A percentile compares a stretch with the other conserved stretches of the same genome.
Conservation (phyloP, 129 eudicot species). For the Helichrysum umbraculigerum region DNA sequence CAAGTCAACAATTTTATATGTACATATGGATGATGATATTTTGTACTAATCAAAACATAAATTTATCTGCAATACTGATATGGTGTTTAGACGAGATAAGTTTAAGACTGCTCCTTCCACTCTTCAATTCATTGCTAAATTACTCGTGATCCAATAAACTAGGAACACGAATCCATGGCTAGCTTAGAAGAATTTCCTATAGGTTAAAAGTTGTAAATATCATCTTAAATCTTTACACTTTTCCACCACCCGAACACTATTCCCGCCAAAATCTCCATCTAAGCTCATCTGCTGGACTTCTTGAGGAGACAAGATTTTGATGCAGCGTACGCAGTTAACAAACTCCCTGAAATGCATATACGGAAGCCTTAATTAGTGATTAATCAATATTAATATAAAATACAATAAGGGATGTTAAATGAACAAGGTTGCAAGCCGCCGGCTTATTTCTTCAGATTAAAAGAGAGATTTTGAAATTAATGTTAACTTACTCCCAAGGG, state of each 20-base stretch:
- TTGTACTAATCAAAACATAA: conserved; percentile 19
- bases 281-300: conserved; percentile 96
- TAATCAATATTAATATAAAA: not conserved
- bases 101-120: conserved; percentile 15
- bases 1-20: conserved; percentile 32
- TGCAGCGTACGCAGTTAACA: conserved; percentile 81
- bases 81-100: conserved; percentile 21
- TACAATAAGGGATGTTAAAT: not conserved
- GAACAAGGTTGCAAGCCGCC: no score
- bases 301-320: conserved; percentile 89
- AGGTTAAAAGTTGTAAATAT: conserved; percentile 22
- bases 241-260: conserved; percentile 74
- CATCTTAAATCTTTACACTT: conserved; percentile 38
- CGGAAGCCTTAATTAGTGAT: not conserved
- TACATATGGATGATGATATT: conserved; percentile 31
- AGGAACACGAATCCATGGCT: conserved; percentile 11
- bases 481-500: conserved; percentile 92
- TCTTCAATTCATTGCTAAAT: conserved; percentile 22
- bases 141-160: conserved; percentile 10
- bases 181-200: conserved; percentile 26
- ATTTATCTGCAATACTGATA: conserved; percentile 20
- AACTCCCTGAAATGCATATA: conserved; percentile 65
- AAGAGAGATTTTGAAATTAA: no score
- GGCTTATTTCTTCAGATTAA: no score
- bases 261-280: conserved; percentile 90